Evolutionary conservation across 2,329 filamentous ascomycete species (phyloP), one percentile per base, ranked within the genome.

Genomic region (Beauveria sp.): DNA sequence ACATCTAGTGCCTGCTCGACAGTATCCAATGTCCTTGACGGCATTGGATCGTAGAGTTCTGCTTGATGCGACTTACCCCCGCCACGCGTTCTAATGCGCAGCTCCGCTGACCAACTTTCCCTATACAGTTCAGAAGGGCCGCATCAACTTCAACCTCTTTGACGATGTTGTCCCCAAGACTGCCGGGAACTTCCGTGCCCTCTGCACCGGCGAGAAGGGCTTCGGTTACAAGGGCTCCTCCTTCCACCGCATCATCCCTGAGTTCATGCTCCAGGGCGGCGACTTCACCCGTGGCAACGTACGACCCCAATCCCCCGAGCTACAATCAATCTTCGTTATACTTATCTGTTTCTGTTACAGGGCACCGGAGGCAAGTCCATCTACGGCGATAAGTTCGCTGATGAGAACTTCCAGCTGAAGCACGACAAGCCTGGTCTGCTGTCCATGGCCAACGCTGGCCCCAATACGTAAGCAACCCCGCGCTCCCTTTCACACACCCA

Each of bases 231-330:
- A 84, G 76, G 86, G 85, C 73, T 94, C 90, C 69, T 82, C 84
- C 68, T 96, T 96, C 88, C 91, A 96, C 85, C 91, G 92, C 70
- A 88, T 96, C 78, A 96, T 96, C 78, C 89, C 89, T 69, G 77
- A 91, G 62, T 96, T 96, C 84, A 96, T 96, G 92, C 88, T 96
- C 70, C 92, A 96, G 84, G 92, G 91, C 76, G 91, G 91, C 84
- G 91, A 96, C 84, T 96, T 96, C 82, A 96, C 91, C 78, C 89
- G 89, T 73, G 86, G 87, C 73, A 94, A 96, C 79, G 92, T 96
- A 82, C 76, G 90, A 79, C 50, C 22, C 51, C 22, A 22, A 37
- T 58, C 44, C 10, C 24, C 1, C 46, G 55, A 58, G 9, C 20
- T 48, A 16, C 9, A 28, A 28, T 6, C 22, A 41, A 26, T 54